Conservation (phyloP, 1,284 basidiomycete genomes). For the Vanrija sp. region DNA sequence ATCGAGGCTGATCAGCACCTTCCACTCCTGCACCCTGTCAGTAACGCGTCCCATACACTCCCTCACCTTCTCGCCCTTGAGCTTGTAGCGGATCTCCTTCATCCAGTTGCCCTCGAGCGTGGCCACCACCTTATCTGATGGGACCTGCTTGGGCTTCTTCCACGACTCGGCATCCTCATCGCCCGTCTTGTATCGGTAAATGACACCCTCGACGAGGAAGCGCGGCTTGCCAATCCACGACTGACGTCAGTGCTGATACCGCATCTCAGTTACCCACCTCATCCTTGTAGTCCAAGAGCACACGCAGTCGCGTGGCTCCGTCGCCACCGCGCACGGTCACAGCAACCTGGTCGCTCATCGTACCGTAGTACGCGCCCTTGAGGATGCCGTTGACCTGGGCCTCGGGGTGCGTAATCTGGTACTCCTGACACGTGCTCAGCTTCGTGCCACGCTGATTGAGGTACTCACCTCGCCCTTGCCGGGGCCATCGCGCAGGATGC, state of each 20-base stretch:
- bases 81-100: conserved; percentile 73
- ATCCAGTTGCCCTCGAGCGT: conserved; percentile 87
- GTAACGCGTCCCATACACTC: conserved; percentile 32
- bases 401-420: conserved; percentile 83
- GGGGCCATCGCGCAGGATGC: conserved; percentile 63
- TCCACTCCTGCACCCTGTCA: conserved; percentile 55
- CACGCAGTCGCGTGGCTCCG: conserved; percentile 61
- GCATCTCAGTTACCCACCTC: conserved; percentile 59
- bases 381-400: conserved; percentile 90
- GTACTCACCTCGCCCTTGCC: conserved; percentile 65
- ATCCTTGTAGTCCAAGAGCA: conserved; percentile 92
- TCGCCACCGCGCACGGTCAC: conserved; percentile 74
- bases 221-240: conserved; percentile 89
- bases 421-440: conserved; percentile 49
- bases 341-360: conserved; percentile 60
- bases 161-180: conserved; percentile 59
- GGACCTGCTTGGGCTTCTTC: conserved; percentile 88
- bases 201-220: conserved; percentile 83
- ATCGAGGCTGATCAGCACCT: conserved; percentile 71
- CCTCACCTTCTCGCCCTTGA: conserved; percentile 59
- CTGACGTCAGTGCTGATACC: conserved; percentile 46
- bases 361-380: conserved; percentile 71
- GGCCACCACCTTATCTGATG: conserved; percentile 69
- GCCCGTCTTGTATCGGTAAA: conserved; percentile 64
- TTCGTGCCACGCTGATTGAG: neutral